A percentile compares a stretch with the other conserved stretches of the same genome.
phyloP scores from a whole-genome alignment of 2,329 filamentous ascomycete genomes.

The Hymenoscyphus repandus region DNA sequence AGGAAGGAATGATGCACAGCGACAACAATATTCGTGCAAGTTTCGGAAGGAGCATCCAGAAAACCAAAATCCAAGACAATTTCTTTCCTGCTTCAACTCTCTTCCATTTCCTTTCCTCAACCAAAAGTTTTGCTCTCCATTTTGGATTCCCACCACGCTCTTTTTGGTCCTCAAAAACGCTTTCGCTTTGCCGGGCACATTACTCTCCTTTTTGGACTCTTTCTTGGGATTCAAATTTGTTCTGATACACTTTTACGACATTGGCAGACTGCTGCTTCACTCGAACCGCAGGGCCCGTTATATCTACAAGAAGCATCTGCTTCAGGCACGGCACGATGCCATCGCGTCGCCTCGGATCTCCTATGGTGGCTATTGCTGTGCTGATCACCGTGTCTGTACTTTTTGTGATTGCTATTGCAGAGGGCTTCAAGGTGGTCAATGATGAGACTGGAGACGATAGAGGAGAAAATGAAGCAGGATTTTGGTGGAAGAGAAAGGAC shows the following conservation, averaged over 20 bases:
- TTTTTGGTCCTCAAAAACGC: constrained; percentile 2
- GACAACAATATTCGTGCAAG: not conserved
- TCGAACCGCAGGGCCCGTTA: no score
- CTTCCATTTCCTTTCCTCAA: not conserved
- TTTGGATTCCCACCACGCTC: constrained; percentile 4
- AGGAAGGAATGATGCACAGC: not conserved
- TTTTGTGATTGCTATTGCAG: no score
- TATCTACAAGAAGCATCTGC: no score
- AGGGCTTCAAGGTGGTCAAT: no score
- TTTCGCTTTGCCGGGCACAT: not conserved
- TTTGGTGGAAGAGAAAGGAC: no score
- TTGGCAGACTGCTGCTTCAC: no score
- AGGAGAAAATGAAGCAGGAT: no score
- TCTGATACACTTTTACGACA: constrained; percentile 16
- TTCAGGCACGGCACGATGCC: no score
- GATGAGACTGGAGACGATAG: no score
- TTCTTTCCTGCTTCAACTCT: not conserved
- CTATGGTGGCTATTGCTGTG: no score
- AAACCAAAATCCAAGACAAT: not conserved
- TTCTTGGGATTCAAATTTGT: constrained; percentile 4
- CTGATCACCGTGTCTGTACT: no score
- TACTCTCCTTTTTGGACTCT: constrained; percentile 8
- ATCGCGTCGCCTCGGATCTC: no score
- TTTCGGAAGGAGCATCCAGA: constrained; percentile 5
- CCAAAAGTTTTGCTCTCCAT: constrained; percentile 8